Evolutionary conservation across 2,329 filamentous ascomycete genomes (phyloP), one percentile per base, ranked within the genome.

Genomic region (Fusarium compactum): DNA sequence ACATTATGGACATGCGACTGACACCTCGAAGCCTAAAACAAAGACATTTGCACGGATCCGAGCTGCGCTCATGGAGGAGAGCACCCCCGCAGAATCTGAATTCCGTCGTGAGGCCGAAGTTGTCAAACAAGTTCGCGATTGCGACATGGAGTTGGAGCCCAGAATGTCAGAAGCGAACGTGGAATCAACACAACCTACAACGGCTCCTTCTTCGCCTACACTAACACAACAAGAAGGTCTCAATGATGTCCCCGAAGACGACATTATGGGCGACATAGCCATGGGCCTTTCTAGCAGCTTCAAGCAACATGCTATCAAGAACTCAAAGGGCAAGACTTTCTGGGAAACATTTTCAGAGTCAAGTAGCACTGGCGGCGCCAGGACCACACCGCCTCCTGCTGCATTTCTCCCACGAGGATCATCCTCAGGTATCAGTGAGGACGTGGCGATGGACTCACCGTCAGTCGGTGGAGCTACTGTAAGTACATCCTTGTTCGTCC

Each of bases 41-140:
- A 97, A 97, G 82, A 94, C 92, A 1, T 99, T 99, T 79, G 94
- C 95, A 8, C 91, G 96, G 14, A 97, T 99, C 71, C 90, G 93
- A 66, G 96, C 95, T 11, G 94, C 94, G 6, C 86, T 99, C 1
- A 86, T 93, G 61, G 96, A 99, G 81, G 96, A 99, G 82, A 88
- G 89, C 18, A 90, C 94, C 0, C 96, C 96, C 0, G 85, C 97
- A 12, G 96, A 99, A 74, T 91, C 92, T 44, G 96, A 99, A 79
- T 90, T 94, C 61, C 91, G 92, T 55, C 91, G 94, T 41, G 96
- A 99, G 83, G 94, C 95, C 40, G 95, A 98, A 80, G 96, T 98
- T 8, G 94, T 99, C 68, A 92, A 94, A 53, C 96, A 98, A 80
- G 95, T 98, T 29, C 92, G 94, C 44, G 96, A 98, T 79, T 95